Evolutionary conservation across 352 stramenopile species (phyloP), one percentile per base, ranked within the genome.

Genomic region (Pythium grandisporangium): DNA sequence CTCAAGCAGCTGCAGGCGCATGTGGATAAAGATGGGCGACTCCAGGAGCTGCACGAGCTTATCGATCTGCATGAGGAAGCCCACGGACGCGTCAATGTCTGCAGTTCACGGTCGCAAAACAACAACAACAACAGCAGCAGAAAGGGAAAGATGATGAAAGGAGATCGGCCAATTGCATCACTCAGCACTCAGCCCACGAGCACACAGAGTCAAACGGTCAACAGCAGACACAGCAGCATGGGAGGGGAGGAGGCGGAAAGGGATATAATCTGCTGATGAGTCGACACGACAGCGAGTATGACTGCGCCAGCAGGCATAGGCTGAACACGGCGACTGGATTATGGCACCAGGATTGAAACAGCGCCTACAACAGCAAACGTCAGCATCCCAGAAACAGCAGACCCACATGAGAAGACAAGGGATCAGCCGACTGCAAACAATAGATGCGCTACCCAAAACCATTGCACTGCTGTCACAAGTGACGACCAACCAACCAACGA

Each of bases 31-130:
- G 37, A 99, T 97, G 4, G 97, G 97, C 38, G 95, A 99, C 66
- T 99, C 97, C 33, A 99, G 67, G 11, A 99, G 70, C 61, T 99
- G 96, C 24, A 99, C 96, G 26, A 99, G 80, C 58, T 99, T 99
- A 73, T 99, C 97, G 50, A 99, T 93, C 74, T 99, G 96, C 87
- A 99, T 98, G 6, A 99, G 65, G 58, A 99, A 99, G 5, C 95
- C 93, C 19, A 99, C 93, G n/a, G 89, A 97, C 12, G 97, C 87
- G 48, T 98, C 92, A 56, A 98, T 90, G 29, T 95, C 69, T n/a
- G 93, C 96, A 73, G 67, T 84, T 59, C 35, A 54, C 41, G 45
- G 32, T 48, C 43, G 42, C 40, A 51, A 27, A 44, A 46, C 45
- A 23, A n/a, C n/a, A n/a, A n/a, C n/a, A n/a, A n/a, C n/a, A n/a